A percentile compares a stretch with the other conserved stretches of the same genome.
These are phyloP conservation scores for Hygrophorus russula DNA, from an alignment of 768 basidiomycete genomes.

Conservation along the genomic window DNA sequence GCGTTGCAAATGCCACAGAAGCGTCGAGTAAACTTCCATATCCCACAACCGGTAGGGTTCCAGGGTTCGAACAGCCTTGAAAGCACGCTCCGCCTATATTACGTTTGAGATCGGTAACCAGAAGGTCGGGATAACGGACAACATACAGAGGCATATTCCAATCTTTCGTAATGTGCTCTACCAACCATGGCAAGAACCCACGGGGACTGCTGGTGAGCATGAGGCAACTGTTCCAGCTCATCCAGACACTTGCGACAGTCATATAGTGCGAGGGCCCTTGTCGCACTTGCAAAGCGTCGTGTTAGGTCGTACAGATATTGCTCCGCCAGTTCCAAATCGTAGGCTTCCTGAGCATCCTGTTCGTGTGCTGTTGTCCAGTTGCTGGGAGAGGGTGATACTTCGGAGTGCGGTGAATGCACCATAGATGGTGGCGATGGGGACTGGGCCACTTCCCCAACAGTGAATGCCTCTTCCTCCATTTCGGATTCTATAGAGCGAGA, in stretches of 20 bases:
- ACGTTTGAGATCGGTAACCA: constrained; percentile 7
- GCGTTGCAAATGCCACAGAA: constrained; percentile 88
- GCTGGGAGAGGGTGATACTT: constrained; percentile 51
- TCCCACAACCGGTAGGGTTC: constrained; percentile 87
- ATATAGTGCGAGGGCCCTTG: constrained; percentile 63
- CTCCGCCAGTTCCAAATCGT: constrained; percentile 67
- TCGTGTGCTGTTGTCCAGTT: constrained; percentile 58
- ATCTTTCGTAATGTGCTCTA: constrained; percentile 80
- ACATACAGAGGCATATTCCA: constrained; percentile 82
- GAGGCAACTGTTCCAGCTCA: constrained; percentile 68
- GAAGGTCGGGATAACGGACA: neutral
- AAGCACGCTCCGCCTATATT: constrained; percentile 78
- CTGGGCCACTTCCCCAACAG: constrained; percentile 35
- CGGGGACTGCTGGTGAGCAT: constrained; percentile 59
- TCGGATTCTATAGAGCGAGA: constrained; percentile 63
- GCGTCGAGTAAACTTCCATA: constrained; percentile 94
- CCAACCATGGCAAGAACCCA: constrained; percentile 79
- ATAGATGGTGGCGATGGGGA: constrained; percentile 53
- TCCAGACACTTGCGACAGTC: constrained; percentile 65
- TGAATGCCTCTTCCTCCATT: constrained; percentile 48
- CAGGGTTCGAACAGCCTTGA: constrained; percentile 65
- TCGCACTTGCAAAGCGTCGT: constrained; percentile 72
- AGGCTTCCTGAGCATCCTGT: constrained; percentile 59
- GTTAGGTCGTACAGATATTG: constrained; percentile 74
- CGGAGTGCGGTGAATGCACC: constrained; percentile 51